phyloP scores from a whole-genome alignment of 2,329 filamentous ascomycete genomes.

The Chaetomiaceae sp. region DNA sequence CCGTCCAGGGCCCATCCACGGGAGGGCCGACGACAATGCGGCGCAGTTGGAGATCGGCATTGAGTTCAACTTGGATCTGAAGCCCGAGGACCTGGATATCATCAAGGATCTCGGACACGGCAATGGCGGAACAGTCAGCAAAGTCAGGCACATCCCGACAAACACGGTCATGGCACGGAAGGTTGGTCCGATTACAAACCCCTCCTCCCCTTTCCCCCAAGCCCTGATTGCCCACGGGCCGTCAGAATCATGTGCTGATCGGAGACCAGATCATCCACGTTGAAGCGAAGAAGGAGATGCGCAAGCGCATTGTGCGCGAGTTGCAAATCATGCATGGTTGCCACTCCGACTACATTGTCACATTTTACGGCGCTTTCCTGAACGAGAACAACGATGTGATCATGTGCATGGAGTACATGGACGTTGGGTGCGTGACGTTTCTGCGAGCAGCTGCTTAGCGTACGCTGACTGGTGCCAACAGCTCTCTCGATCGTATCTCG shows the following conservation, averaged over 20 bases:
- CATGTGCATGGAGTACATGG: conserved; percentile 99
- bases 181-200: conserved; percentile 56
- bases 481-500: conserved; percentile 87
- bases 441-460: no score
- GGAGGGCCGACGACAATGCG: conserved; percentile 55
- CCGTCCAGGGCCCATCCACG: conserved; percentile 54
- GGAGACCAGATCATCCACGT: conserved; percentile 83
- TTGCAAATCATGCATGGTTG: conserved; percentile 98
- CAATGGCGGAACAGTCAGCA: conserved; percentile 97
- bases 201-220: not conserved
- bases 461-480: conserved; percentile 36
- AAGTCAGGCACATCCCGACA: conserved; percentile 90
- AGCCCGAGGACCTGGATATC: conserved; percentile 86
- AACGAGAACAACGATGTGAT: conserved; percentile 97
- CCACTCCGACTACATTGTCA: conserved; percentile 94
- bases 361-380: conserved; percentile 94
- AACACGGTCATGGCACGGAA: conserved; percentile 98
- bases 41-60: conserved; percentile 87
- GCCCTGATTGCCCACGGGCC: not conserved
- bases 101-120: conserved; percentile 92
- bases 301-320: conserved; percentile 94
- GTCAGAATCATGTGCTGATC: conserved; percentile 22
- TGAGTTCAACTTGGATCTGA: conserved; percentile 90
- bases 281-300: conserved; percentile 94
- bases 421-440: conserved; percentile 79